Base-by-base conservation (phyloP, 1,284 basidiomycete genomes). In the Puccinia horiana region DNA sequence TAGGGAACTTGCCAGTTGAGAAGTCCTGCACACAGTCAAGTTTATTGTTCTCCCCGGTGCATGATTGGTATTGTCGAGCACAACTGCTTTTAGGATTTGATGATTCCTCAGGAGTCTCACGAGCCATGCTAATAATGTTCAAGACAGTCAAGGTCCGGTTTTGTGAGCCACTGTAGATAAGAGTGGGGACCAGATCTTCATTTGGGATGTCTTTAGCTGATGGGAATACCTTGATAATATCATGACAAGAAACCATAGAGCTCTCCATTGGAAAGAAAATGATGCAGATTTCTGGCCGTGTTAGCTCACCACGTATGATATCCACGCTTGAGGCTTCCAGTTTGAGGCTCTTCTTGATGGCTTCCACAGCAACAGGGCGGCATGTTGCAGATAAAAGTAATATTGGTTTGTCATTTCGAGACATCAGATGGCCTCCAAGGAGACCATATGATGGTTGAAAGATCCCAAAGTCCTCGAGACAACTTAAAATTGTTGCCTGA, bases 361-460 rank as follows among this genome's bases (percentile, higher is more conserved):
- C 73, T 16, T 56, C 73, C 29, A 75, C 49, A 26, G 73, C 73
- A 11, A 58, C 52, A 3, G 73, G 73, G 0, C 73, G 35, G n/a
- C 47, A 75, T 1, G 73, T 58, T 9, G 73, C 73, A 47, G 73
- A 58, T 23, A 76, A 23, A 9, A 61, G 18, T 14, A 74, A 44
- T 2, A 74, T n/a, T 11, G 72, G 72, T 40, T 32, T 23, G 11
- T 74, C 32, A 29, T 76, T 63, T 29, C 40, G n/a, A 47, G 42
- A 42, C 18, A 47, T 12, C 20, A 76, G 44, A 11, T 63, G 74
- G 12, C 42, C 42, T 3, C 74, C 74, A 16, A 76, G 35, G 11
- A 26, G 32, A 1, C 74, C 74, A 26, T 76, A 76, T 0, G 74
- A 76, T 23, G 74, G 74, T 8, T 37, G 56, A 44, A 76, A 76